Evolutionary conservation across 192 early-diverging fungal species (phyloP).

Genomic region (Coemansia sp.): DNA sequence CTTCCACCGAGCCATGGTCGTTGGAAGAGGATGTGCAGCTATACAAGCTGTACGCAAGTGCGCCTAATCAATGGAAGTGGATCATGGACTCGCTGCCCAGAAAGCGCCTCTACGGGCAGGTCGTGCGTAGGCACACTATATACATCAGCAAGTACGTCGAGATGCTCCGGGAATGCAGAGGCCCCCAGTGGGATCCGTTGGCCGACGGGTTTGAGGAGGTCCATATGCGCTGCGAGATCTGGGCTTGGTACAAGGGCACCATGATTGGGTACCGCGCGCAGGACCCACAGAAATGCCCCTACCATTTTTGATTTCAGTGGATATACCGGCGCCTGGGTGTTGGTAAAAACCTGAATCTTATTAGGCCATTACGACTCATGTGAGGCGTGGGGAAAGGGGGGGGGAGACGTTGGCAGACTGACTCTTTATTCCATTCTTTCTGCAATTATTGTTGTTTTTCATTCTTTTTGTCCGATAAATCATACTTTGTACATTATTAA

Average conservation of each 20-base stretch:
- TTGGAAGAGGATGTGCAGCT: conserved; percentile 31
- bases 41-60: conserved; percentile 12
- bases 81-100: conserved; percentile 2
- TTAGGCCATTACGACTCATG: too few species aligned
- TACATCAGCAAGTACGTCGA: conserved; percentile 21
- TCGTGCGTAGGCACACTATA: not conserved
- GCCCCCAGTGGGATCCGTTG: conserved; percentile 36
- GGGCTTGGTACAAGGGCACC: conserved; percentile 19
- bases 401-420: too few species aligned
- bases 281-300: conserved; percentile 28
- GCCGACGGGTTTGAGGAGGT: conserved; percentile 37
- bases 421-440: too few species aligned
- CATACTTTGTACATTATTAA: too few species aligned
- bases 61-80: conserved; percentile 14
- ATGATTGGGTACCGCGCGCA: conserved; percentile 29
- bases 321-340: not conserved
- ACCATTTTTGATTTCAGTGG: conserved; percentile 33
- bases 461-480: too few species aligned
- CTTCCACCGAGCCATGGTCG: conserved; percentile 26
- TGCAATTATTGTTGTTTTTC: too few species aligned
- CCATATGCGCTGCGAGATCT: conserved; percentile 44
- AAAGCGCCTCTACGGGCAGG: not conserved
- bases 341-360: too few species aligned
- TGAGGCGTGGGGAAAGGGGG: too few species aligned
- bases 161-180: conserved; percentile 28